Evolutionary conservation across 2,329 filamentous ascomycete genomes (phyloP), one percentile per base, ranked within the genome.

Genomic region (Truncatella angustata): DNA sequence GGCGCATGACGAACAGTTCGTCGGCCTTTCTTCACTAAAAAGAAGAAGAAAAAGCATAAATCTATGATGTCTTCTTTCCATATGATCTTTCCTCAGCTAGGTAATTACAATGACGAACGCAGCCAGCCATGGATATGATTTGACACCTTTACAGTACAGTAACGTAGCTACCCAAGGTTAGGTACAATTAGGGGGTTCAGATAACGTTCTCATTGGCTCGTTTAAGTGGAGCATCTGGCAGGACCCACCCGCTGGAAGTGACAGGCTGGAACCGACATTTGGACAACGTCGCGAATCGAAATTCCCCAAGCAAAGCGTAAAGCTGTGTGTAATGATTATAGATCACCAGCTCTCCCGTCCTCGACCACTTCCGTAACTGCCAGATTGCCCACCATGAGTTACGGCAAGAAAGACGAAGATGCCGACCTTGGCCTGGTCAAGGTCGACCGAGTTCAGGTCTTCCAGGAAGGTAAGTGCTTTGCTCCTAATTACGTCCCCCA

Each of bases 371-470:
- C 48, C 57, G 56, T 54, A 53, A 57, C 43, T 9, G 54, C 59
- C 59, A 58, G 59, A 44, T 55, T 55, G 73, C 75, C 75, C 77
- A 85, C 63, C 68, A 96, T 96, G 92, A 94, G 88, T 76, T 96
- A 94, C 84, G 87, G 93, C 80, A 99, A 99, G 80, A 97, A 96
- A 81, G 93, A 99, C 74, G 94, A 97, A 82, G 94, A 99, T 79
- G 90, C 87, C 69, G 93, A 97, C 71, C 84, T 87, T 71, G 87
- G 89, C 69, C 83, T 97, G 78, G 88, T 97, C 80, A 96, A 93
- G 82, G 91, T 97, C 66, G 94, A 99, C 78, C 88, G 95, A 67
- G 97, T 93, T 52, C 91, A 93, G 65, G 94, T 99, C 60, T 97
- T 97, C 73, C 94, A 97, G 79, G 94, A 99, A 87, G 94, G 94